Evolutionary conservation across 108 stramenopile genomes (phyloP), one percentile per base, ranked within the genome.

Genomic region (Nitzschia putrida): DNA sequence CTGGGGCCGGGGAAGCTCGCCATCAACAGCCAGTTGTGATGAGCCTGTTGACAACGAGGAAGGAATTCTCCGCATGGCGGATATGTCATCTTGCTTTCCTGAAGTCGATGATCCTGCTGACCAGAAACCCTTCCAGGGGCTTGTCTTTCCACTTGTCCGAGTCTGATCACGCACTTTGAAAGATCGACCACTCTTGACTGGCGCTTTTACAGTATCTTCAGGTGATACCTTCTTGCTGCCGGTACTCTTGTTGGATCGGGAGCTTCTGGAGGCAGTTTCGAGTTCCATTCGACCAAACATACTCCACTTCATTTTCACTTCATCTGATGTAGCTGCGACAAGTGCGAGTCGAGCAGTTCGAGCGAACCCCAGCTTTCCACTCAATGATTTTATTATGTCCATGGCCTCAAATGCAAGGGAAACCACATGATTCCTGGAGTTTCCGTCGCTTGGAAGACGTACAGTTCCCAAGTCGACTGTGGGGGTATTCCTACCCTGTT

Each of bases 361-460:
- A 2, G 61, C 3, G 44, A 63, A 23, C 18, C 22, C 18, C 12
- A 63, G 8, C 2, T 21, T 63, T 10, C 3, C 1, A 22, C 8
- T 45, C 42, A 63, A 12, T 2, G 7, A 44, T 7, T 45, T 43
- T n/a, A 63, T 16, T 3, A 63, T 63, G 14, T 63, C 43, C 61
- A 63, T 47, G 18, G 61, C 44, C 23, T 63, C 61, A 44, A 63
- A 63, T 1, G 44, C 61, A 2, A 63, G 20, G 13, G 14, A 24
- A 13, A 13, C 18, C 1, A 22, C 44, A 11, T 63, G 29, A 9
- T 63, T 13, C 2, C 12, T n/a, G 34, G 58, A 20, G n/a, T 3
- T 20, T 59, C 34, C 25, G 20, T 16, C 58, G 2, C 8, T 39
- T 59, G 26, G 54, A 23, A 55, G 21, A 24, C 54, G 20, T 7